These are phyloP conservation scores for Pythium monospermum DNA, from an alignment of 352 stramenopile genomes.

Conservation along the genomic window DNA sequence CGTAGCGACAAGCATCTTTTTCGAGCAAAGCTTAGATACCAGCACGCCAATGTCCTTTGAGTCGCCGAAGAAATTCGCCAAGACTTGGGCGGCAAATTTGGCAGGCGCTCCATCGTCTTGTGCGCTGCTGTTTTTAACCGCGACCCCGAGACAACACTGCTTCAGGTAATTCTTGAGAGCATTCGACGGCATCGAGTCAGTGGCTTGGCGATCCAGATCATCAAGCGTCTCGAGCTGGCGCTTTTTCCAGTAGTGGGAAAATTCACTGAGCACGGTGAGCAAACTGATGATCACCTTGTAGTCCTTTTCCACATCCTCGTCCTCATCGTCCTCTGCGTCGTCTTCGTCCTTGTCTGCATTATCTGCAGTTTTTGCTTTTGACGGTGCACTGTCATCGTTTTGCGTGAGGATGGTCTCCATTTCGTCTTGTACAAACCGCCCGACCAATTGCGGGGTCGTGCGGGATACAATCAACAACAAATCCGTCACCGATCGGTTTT, in stretches of 20 bases:
- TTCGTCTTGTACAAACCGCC: slow-evolving; percentile 43
- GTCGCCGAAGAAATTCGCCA: slow-evolving; percentile 45
- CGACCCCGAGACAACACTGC: slow-evolving; percentile 41
- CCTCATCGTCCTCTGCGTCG: slow-evolving; percentile 34
- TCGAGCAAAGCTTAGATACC: slow-evolving; percentile 45
- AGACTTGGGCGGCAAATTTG: slow-evolving; percentile 42
- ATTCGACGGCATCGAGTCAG: slow-evolving; percentile 26
- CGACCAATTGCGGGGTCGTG: slow-evolving; percentile 44
- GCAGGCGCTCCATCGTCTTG: slow-evolving; percentile 27
- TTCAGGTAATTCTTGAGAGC: slow-evolving; percentile 36
- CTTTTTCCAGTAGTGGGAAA: slow-evolving; percentile 39
- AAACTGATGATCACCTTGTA: slow-evolving; percentile 43
- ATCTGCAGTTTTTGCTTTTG: too few relatives aligned
- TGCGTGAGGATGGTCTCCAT: slow-evolving; percentile 41
- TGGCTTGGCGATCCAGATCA: slow-evolving; percentile 17
- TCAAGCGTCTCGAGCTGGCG: slow-evolving; percentile 10
- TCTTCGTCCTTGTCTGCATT: slow-evolving; percentile 14
- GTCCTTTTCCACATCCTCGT: slow-evolving; percentile 15
- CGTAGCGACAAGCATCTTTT: slow-evolving; percentile 32
- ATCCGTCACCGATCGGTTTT: slow-evolving; percentile 54
- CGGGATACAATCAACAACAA: slow-evolving; percentile 48
- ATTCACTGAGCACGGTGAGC: slow-evolving; percentile 50
- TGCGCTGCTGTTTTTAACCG: slow-evolving; percentile 8
- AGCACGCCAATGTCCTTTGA: slow-evolving; percentile 32
- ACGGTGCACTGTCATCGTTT: slow-evolving; percentile 19